Evolutionary conservation across 176 grass and related monocot species (phyloP).

Genomic region (Zoysia japonica): DNA sequence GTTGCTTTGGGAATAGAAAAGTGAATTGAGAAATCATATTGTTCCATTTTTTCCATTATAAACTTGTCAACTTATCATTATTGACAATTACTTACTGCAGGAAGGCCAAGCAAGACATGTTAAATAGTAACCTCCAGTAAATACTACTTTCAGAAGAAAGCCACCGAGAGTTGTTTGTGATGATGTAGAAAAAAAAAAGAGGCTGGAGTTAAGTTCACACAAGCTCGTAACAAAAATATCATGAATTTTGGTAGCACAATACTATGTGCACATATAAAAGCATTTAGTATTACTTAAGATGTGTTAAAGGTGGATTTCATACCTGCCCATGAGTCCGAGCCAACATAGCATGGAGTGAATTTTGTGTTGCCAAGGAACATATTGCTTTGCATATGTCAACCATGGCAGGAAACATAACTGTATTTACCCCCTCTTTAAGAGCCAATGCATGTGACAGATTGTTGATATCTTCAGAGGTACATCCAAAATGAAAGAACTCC

Average conservation of each 20-base stretch:
- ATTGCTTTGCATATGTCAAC: constrained; percentile 53
- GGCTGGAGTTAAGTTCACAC: background rate
- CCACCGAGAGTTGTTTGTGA: background rate
- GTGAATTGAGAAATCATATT: background rate
- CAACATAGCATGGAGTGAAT: constrained; percentile 64
- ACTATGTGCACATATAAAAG: background rate
- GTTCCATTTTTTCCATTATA: background rate
- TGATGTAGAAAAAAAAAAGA: constrained; percentile 20
- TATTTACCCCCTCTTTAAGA: constrained; percentile 78
- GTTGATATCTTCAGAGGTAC: constrained; percentile 97
- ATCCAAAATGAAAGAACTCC: constrained; percentile 96
- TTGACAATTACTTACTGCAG: constrained; percentile 6
- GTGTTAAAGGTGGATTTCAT: background rate
- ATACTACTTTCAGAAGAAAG: background rate
- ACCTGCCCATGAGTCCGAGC: constrained; percentile 93
- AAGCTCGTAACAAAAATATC: background rate
- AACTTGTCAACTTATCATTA: background rate
- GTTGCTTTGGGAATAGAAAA: background rate
- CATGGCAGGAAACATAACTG: constrained; percentile 78
- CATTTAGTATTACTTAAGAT: background rate
- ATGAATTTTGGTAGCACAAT: background rate
- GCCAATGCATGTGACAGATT: constrained; percentile 79
- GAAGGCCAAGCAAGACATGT: background rate
- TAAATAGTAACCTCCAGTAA: background rate
- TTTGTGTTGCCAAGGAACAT: constrained; percentile 65